Evolutionary conservation across 176 grass and related monocot genomes (phyloP).

Genomic region (Lolium perenne): DNA sequence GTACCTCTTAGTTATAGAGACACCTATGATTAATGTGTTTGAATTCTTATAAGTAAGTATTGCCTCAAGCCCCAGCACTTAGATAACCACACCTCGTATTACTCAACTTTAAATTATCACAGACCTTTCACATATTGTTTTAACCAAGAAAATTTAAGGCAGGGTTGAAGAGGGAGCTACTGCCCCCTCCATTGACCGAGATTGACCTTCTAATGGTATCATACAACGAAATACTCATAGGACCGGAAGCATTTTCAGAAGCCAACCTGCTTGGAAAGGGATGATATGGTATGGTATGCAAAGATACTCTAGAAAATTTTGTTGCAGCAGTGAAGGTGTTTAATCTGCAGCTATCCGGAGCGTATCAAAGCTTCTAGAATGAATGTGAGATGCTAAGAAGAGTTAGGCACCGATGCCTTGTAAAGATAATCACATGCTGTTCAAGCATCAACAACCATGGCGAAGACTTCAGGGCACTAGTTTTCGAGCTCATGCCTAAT

Average conservation of each 20-base stretch:
- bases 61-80: no score
- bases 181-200: background rate
- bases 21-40: no score
- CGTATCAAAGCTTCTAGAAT: conserved; percentile 38
- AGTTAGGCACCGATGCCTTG: conserved; percentile 43
- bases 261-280: conserved; percentile 32
- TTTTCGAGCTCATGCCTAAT: conserved; percentile 44
- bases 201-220: conserved; percentile 18
- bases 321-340: conserved; percentile 39
- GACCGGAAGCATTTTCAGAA: conserved; percentile 34
- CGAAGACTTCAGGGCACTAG: conserved; percentile 43
- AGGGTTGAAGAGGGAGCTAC: background rate
- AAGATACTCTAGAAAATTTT: background rate
- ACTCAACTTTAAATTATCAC: no score
- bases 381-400: conserved; percentile 49
- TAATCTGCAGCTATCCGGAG: conserved; percentile 33
- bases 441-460: conserved; percentile 40
- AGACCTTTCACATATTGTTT: no score
- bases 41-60: no score
- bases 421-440: conserved; percentile 48
- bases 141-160: background rate
- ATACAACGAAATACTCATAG: conserved; percentile 19
- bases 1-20: no score
- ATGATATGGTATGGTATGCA: conserved; percentile 34
- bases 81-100: no score